Conservation (phyloP, 306 rosid species). For the Astragalus glycyphyllos region DNA sequence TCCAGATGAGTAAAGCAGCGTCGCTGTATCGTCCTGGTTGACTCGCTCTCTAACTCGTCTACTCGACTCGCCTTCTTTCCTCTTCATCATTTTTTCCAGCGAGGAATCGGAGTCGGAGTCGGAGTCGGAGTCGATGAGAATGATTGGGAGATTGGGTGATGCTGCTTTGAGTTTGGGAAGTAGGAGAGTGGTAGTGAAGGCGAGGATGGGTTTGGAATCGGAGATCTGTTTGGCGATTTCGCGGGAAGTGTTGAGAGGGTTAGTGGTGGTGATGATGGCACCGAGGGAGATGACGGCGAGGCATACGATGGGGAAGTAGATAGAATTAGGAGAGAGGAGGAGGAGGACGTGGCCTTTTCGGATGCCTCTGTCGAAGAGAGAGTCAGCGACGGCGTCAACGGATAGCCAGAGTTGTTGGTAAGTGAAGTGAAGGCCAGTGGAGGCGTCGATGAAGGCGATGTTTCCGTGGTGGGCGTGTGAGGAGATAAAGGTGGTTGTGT, state of each 20-base stretch:
- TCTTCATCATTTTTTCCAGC: constrained; percentile 60
- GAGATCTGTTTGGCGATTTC: constrained; percentile 84
- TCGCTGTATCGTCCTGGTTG: constrained; percentile 79
- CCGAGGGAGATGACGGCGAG: constrained; percentile 91
- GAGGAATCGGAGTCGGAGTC: not conserved
- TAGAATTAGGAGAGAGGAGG: constrained; percentile 83
- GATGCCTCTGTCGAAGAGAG: constrained; percentile 70
- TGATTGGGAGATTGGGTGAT: constrained; percentile 55
- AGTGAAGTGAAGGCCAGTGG: constrained; percentile 71
- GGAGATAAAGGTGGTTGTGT: constrained; percentile 81
- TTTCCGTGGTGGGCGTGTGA: constrained; percentile 73
- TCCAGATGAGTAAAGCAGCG: constrained; percentile 84
- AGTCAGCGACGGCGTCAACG: constrained; percentile 59
- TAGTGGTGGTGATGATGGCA: constrained; percentile 86
- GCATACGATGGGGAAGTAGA: constrained; percentile 78
- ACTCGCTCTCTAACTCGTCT: constrained; percentile 53
- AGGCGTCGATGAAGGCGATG: constrained; percentile 78
- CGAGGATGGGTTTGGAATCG: constrained; percentile 72
- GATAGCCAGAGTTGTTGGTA: constrained; percentile 70
- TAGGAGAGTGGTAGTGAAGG: constrained; percentile 69
- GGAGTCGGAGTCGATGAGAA: constrained; percentile 52
- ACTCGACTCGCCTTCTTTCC: constrained; percentile 8
- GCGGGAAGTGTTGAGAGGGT: constrained; percentile 79
- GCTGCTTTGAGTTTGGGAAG: constrained; percentile 58
- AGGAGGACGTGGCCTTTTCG: constrained; percentile 79